Percentiles rank a stretch among this genome's conserved stretches.
These are phyloP conservation scores for Rugonectria rugulosa DNA, from an alignment of 2,329 filamentous ascomycete species.

Conservation along the genomic window DNA sequence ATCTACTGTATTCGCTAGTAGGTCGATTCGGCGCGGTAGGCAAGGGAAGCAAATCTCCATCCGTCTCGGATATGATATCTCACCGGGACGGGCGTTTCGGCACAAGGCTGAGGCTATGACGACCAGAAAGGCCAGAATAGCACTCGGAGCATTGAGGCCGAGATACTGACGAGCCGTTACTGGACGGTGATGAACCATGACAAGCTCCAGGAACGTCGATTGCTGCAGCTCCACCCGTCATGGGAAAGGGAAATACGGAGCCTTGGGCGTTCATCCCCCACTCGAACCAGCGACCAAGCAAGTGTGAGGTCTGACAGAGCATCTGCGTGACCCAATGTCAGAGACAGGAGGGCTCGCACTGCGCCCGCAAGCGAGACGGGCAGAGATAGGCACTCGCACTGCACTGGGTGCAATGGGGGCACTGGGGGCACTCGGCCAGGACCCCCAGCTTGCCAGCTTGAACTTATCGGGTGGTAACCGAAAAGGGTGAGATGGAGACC, in stretches of 20 bases:
- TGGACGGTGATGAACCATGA: constrained; percentile 9
- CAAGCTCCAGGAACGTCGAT: constrained; percentile 9
- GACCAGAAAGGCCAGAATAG: not conserved
- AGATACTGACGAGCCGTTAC: not conserved
- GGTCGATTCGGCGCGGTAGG: not conserved
- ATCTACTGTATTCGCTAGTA: constrained; percentile 14
- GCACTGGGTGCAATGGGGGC: too few relatives aligned
- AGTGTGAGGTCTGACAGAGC: constrained; percentile 8
- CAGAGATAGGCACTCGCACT: too few relatives aligned
- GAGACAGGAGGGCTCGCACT: constrained; percentile 11
- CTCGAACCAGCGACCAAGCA: constrained; percentile 9
- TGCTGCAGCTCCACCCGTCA: constrained; percentile 4
- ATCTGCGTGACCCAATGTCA: constrained; percentile 18
- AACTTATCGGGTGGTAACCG: constrained; percentile 32
- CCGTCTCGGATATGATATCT: not conserved
- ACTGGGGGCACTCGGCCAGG: constrained; percentile 21
- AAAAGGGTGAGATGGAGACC: constrained; percentile 24
- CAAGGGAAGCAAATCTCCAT: not conserved
- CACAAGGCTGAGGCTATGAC: not conserved
- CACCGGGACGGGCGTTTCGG: not conserved
- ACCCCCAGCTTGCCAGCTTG: constrained; percentile 17
- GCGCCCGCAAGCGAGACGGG: constrained; percentile 32
- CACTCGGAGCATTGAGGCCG: constrained; percentile 5
- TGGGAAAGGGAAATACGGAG: not conserved
- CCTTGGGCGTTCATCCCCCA: constrained; percentile 1